Evolutionary conservation across 148 eudicot genomes (phyloP), one percentile per base, ranked within the genome.

Genomic region (Fagopyrum esculentum): DNA sequence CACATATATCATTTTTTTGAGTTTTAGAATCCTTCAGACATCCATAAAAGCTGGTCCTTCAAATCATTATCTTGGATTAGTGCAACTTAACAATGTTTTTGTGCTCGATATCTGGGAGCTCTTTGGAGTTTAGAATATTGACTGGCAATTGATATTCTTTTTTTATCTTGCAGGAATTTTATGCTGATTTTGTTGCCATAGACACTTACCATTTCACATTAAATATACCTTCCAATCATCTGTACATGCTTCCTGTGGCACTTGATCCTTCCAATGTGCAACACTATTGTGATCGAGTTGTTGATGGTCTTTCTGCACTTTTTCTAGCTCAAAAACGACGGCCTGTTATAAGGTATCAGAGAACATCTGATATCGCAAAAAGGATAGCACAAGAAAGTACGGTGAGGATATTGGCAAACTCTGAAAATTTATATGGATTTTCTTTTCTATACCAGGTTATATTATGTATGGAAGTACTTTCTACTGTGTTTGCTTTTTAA

Each of bases 181-280:
- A 80, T 83, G 98, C 95, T 17, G 98, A 94, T 78, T 91, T 91
- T 83, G 97, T 92, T 80, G 89, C 97, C 78, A 77, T 75, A 76
- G 98, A 94, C 78, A 82, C 96, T 75, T 90, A 85, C 77, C 98
- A 94, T 85, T 94, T 91, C 80, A 82, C 88, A 51, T 79, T 94
- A 64, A 94, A 94, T 77, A 85, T 85, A 66, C 78, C 87, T 69
- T 81, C 97, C 68, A 94, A 89, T 77, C 86, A 88, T 74, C 84
- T 94, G 79, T 94, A 94, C 79, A 91, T 94, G 98, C 88, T 94
- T 79, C 98, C 97, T 51, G 98, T 93, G 45, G 97, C 88, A 9
- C 82, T 91, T 74, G 98, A 94, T 82, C 93, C 90, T 77, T 83
- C 93, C 76, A 75, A 61, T 77, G 73, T 94, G 84, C 96, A 90